Percentiles rank a stretch among this genome's conserved stretches.
These are phyloP conservation scores for Candolleomyces eurysporus DNA, from an alignment of 768 basidiomycete genomes.

Conservation along the genomic window DNA sequence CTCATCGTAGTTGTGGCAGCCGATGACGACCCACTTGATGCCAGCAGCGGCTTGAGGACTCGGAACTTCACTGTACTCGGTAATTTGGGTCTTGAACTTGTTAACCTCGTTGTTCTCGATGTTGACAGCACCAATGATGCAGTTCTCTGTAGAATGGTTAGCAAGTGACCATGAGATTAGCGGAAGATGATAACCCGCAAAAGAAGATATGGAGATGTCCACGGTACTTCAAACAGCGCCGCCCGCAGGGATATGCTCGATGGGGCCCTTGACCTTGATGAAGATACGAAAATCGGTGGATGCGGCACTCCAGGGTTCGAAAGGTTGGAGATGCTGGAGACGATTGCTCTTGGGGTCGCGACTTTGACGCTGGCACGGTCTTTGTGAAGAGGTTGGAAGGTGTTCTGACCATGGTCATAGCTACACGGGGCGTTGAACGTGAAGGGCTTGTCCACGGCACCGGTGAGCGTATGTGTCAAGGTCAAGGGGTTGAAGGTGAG, in stretches of 20 bases:
- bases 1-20: constrained; percentile 95
- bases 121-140: constrained; percentile 97
- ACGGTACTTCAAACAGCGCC: constrained; percentile 99
- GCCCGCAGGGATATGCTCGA: constrained; percentile 95
- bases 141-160: constrained; percentile 65
- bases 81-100: constrained; percentile 88
- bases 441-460: constrained; percentile 93
- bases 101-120: constrained; percentile 94
- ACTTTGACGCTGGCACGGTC: constrained; percentile 88
- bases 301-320: constrained; percentile 91
- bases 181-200: no score
- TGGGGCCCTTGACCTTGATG: constrained; percentile 98
- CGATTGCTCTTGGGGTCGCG: constrained; percentile 78
- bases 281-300: constrained; percentile 85
- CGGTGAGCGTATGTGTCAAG: constrained; percentile 82
- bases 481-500: constrained; percentile 98
- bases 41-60: constrained; percentile 82
- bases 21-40: constrained; percentile 99
- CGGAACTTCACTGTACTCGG: constrained; percentile 84
- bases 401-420: constrained; percentile 93
- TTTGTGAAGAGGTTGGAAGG: constrained; percentile 90
- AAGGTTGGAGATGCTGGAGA: constrained; percentile 89
- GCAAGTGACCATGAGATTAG: no score
- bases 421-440: constrained; percentile 91
- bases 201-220: constrained; percentile 99